A percentile compares a stretch with the other conserved stretches of the same genome.
phyloP scores from a whole-genome alignment of 257 asterid species.

The Penstemon eatonii region DNA sequence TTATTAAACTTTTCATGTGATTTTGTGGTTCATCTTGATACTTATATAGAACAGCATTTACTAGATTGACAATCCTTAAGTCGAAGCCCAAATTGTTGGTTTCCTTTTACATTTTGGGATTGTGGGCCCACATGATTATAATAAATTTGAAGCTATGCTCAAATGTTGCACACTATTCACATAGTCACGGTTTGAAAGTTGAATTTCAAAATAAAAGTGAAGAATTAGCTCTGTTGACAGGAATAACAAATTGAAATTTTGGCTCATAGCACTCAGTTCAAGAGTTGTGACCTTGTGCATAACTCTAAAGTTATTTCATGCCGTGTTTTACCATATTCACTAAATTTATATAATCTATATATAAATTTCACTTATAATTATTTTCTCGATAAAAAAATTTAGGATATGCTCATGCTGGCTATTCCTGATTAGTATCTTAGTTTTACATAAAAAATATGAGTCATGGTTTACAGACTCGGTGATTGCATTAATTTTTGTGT shows the following conservation, averaged over 20 bases:
- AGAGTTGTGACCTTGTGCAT: not conserved
- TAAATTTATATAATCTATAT: not conserved
- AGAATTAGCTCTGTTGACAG: constrained; percentile 1
- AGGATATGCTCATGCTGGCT: not conserved
- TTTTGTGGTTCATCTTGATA: constrained; percentile 20
- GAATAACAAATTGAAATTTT: not conserved
- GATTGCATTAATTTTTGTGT: constrained; percentile 1
- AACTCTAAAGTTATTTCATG: constrained; percentile 4
- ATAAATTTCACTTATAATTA: constrained; percentile 1
- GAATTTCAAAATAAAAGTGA: not conserved
- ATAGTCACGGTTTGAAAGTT: not conserved
- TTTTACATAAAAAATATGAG: not conserved
- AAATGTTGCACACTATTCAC: constrained; percentile 10
- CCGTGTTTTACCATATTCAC: not conserved
- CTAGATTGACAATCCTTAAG: constrained; percentile 4
- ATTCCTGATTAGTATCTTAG: not conserved
- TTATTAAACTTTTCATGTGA: constrained; percentile 1
- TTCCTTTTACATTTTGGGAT: not conserved
- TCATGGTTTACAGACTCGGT: not conserved
- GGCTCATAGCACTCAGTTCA: not conserved
- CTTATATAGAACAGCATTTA: not conserved
- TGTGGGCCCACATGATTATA: constrained; percentile 3
- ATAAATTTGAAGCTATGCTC: constrained; percentile 12
- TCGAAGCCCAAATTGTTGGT: not conserved
- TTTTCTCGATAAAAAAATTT: not conserved